Evolutionary conservation across 139 green algal genomes (phyloP), one percentile per base, ranked within the genome.

Genomic region (Mesotaenium endlicherianum): DNA sequence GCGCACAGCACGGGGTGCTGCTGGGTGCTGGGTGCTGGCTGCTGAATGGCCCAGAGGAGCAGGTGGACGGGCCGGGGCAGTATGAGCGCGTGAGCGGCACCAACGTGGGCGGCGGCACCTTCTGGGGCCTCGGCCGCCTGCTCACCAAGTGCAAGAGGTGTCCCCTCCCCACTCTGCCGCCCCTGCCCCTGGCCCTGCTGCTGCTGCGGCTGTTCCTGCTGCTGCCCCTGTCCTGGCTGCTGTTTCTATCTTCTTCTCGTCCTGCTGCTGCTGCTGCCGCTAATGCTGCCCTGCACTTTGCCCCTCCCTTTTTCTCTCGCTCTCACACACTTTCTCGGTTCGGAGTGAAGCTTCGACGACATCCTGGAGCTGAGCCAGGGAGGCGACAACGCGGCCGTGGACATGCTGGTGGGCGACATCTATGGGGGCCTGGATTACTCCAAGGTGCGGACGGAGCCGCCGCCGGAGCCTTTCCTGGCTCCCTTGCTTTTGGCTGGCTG

Each of bases 341-440:
- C 16, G 0, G 50, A 2, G 34, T 4, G 3, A 58, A 90, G 91
- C 80, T 99, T 98, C 90, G 96, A 99, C 83, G 95, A 99, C 78
- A 97, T 99, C 90, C 91, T 99, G 84, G 92, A 95, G 84, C 93
- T 98, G 0, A 94, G 81, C 71, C 90, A 88, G 80, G 53, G 92
- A 41, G 97, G 96, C 0, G 92, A 99, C 91, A 97, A 90, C 77
- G 39, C 49, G 0, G 77, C 95, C 90, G 95, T 98, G 30, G 96
- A 99, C 90, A 98, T 99, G 96, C 90, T 99, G 31, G 96, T 99
- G 36, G 96, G 96, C 1, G 96, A 99, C 86, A 99, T 99, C 83
- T 99, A 99, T 80, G 96, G 95, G 3, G 93, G 95, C 3, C 72
- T 94, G 0, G 96, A 98, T 90, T 98, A 98, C 89, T 82, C 89